Base-by-base conservation (phyloP, 352 stramenopile genomes). In the Phytophthora ramorum region DNA sequence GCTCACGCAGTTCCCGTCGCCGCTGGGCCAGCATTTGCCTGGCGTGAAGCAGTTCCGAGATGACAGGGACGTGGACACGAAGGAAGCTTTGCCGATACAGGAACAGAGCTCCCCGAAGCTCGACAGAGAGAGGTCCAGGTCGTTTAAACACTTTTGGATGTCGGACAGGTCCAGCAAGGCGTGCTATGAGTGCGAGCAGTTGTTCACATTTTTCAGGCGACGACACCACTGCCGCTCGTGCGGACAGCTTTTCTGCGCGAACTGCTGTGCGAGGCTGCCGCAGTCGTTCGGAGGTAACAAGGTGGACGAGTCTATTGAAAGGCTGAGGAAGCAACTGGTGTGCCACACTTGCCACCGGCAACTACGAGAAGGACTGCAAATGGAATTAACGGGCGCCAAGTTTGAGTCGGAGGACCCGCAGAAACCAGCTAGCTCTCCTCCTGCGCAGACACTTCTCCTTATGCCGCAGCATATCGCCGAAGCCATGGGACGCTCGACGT, bases 111-210 rank as follows among this genome's bases (percentile, higher is more conserved):
- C 64, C 0, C 68, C 72, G 2, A 62, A 73, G 16, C 69, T 78
- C 12, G 72, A 69, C 13, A 70, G 82, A 10, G 71, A 86, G 24
- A 73, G 86, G 26, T 79, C 81, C 26, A 84, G 85, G 43, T 92
- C 83, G 17, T 79, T 94, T 63, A 95, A 93, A 54, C 86, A 93
- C 64, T 96, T 96, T 59, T 96, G 88, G 88, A 96, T 96, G 88
- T 96, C 88, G 48, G 88, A 96, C 60, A 83, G 88, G 16, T 93
- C 87, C 16, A 81, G 81, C 19, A 96, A 96, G 58, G 71, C 78
- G 0, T 96, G 88, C 49, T 93, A 92, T 52, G 83, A 93, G 40
- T 96, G 88, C 62, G 87, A 94, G 46, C 75, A 85, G 46, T 71
- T 92, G 35, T 96, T 96, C 50, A 93, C 82, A 17, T 95, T 96